These are phyloP conservation scores for Kodamaea fukazawae DNA, from an alignment of 805 yeast genomes.

Conservation along the genomic window DNA sequence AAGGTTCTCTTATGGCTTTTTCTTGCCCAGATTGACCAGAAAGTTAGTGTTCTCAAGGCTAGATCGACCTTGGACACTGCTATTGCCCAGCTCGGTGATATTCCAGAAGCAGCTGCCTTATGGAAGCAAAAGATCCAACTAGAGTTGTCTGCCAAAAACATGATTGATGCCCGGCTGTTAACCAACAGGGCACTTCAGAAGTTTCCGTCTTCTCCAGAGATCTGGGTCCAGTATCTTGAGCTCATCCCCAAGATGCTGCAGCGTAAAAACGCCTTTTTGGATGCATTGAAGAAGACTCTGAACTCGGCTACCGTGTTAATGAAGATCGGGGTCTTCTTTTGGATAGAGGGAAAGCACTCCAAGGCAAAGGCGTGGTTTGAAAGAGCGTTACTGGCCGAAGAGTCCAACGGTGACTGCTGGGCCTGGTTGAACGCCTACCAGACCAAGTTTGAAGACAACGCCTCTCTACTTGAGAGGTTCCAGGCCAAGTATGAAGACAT, in stretches of 20 bases:
- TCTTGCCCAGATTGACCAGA: slow-evolving; percentile 44
- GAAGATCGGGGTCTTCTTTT: slow-evolving; percentile 65
- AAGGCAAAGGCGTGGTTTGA: slow-evolving; percentile 76
- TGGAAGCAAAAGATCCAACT: slow-evolving; percentile 58
- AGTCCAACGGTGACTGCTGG: slow-evolving; percentile 75
- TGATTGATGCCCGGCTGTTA: slow-evolving; percentile 50
- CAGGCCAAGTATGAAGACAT: slow-evolving; percentile 40
- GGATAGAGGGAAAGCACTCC: slow-evolving; percentile 58
- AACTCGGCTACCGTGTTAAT: slow-evolving; percentile 58
- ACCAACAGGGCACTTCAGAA: slow-evolving; percentile 56
- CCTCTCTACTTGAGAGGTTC: slow-evolving; percentile 40
- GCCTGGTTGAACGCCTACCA: slow-evolving; percentile 56
- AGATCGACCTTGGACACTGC: slow-evolving; percentile 74
- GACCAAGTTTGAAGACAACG: slow-evolving; percentile 34
- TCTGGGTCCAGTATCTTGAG: slow-evolving; percentile 66
- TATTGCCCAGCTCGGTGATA: slow-evolving; percentile 37
- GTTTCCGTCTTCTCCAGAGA: slow-evolving; percentile 53
- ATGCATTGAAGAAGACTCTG: slow-evolving; percentile 66
- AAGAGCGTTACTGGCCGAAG: slow-evolving; percentile 55
- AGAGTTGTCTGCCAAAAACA: slow-evolving; percentile 52
- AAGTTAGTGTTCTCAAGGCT: slow-evolving; percentile 45
- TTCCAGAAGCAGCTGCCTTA: slow-evolving; percentile 46
- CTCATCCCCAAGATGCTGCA: slow-evolving; percentile 47
- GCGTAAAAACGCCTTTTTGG: slow-evolving; percentile 57
- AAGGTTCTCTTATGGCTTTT: slow-evolving; percentile 51